Evolutionary conservation across 2,329 filamentous ascomycete genomes (phyloP).

Genomic region (Dendryphion nanum): DNA sequence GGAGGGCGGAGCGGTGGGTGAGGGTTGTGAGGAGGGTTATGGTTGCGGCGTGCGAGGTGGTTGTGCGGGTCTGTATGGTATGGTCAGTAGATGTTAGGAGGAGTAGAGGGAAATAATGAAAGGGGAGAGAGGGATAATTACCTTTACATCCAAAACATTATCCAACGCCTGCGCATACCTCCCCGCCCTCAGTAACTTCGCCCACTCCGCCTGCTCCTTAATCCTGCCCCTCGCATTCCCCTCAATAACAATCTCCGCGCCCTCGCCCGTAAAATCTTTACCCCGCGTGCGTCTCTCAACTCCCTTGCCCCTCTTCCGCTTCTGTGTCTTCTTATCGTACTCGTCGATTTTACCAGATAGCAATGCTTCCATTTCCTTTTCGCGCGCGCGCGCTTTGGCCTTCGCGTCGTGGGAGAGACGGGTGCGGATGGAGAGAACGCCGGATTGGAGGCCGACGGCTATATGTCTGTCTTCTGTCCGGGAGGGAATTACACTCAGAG

Average conservation of each 20-base stretch:
- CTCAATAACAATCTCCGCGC: conserved; percentile 84
- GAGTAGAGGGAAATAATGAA: neutral
- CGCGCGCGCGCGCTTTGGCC: conserved; percentile 69
- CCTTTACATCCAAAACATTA: conserved; percentile 59
- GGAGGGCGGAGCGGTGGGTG: conserved; percentile 81
- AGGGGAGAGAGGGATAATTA: conserved; percentile 11
- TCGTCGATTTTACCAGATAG: conserved; percentile 74
- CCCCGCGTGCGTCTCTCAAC: conserved; percentile 64
- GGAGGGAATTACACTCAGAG: conserved; percentile 71
- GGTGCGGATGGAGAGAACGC: conserved; percentile 86
- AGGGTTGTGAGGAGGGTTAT: conserved; percentile 81
- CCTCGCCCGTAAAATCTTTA: conserved; percentile 80
- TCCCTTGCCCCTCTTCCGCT: conserved; percentile 58
- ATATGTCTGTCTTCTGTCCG: conserved; percentile 84
- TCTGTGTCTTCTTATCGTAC: conserved; percentile 71
- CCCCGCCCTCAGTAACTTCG: conserved; percentile 74
- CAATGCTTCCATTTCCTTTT: conserved; percentile 81
- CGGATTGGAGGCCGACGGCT: conserved; percentile 91
- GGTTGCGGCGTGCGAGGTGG: conserved; percentile 43
- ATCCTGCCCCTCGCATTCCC: conserved; percentile 64
- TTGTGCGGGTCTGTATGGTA: too few relatives aligned
- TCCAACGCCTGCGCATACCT: conserved; percentile 78
- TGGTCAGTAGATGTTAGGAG: too few relatives aligned
- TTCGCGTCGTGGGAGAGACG: conserved; percentile 83
- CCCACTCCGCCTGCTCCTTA: conserved; percentile 73